Conservation (phyloP, 202 grass and related monocot genomes). For the Carex arenaria region DNA sequence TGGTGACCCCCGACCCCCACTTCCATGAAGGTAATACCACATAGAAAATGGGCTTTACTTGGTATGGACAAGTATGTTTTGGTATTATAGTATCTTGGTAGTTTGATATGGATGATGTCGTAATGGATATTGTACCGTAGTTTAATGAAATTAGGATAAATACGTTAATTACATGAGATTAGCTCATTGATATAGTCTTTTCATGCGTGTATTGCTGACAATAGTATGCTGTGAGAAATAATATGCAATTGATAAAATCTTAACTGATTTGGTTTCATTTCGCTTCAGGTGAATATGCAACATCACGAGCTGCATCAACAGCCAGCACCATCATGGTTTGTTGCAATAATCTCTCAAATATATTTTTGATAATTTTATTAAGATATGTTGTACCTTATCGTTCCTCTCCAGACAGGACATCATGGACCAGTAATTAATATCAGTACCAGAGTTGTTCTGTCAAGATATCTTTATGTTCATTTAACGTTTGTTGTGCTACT, state of each 20-base stretch:
- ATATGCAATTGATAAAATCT: not conserved
- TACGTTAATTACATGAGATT: not conserved
- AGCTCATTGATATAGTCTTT: not conserved
- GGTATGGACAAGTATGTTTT: not conserved
- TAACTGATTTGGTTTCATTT: constrained; percentile 19
- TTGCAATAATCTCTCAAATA: constrained; percentile 5
- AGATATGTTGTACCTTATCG: not conserved
- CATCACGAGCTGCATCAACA: constrained; percentile 69
- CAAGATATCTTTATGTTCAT: not conserved
- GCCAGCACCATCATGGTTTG: constrained; percentile 86
- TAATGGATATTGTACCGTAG: not conserved
- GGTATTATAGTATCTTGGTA: not conserved
- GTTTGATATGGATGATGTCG: not conserved
- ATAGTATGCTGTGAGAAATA: not conserved
- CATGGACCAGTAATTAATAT: not conserved
- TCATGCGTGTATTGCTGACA: not conserved
- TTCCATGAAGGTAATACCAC: constrained; percentile 68
- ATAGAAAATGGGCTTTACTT: not conserved
- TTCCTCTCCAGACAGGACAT: no score
- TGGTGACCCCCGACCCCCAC: constrained; percentile 83
- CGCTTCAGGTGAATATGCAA: constrained; percentile 81
- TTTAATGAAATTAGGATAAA: not conserved
- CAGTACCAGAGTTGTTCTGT: not conserved
- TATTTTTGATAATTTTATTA: not conserved
- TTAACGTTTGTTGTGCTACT: not conserved